These are phyloP conservation scores for Collybia sp. DNA, from an alignment of 768 basidiomycete genomes.

Conservation along the genomic window DNA sequence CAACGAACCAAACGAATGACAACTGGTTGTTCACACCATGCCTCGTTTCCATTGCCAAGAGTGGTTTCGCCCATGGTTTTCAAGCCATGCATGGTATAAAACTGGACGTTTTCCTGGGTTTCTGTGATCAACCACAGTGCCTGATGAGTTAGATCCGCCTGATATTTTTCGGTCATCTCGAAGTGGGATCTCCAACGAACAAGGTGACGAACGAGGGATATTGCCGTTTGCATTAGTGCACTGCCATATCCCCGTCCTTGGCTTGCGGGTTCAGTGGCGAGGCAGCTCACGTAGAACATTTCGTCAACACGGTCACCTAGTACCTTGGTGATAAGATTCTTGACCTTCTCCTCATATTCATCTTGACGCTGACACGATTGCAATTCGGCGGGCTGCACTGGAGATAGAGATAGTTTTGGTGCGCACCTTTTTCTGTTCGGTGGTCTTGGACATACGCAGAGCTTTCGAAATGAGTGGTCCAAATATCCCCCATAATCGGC, in stretches of 20 bases:
- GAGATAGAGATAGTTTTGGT: background rate
- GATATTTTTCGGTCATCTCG: background rate
- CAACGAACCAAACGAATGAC: slow-evolving; percentile 21
- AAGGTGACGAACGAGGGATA: slow-evolving; percentile 13
- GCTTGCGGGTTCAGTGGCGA: slow-evolving; percentile 20
- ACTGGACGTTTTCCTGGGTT: slow-evolving; percentile 14
- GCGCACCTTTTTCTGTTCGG: background rate
- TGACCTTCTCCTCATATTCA: slow-evolving; percentile 15
- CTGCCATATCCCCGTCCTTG: slow-evolving; percentile 26
- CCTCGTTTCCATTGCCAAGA: slow-evolving; percentile 24
- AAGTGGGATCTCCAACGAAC: background rate
- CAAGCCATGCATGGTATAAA: slow-evolving; percentile 20
- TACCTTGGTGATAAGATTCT: slow-evolving; percentile 12
- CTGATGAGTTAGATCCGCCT: slow-evolving; percentile 23
- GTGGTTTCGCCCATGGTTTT: slow-evolving; percentile 13
- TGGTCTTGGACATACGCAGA: too few species aligned
- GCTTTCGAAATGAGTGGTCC: too few species aligned
- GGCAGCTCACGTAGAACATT: slow-evolving; percentile 23
- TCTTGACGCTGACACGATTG: slow-evolving; percentile 10
- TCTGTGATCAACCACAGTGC: slow-evolving; percentile 24
- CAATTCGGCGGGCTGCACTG: too few species aligned
- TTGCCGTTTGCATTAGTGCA: slow-evolving; percentile 20
- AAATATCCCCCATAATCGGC: too few species aligned
- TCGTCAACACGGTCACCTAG: slow-evolving; percentile 18
- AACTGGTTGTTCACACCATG: slow-evolving; percentile 22